Evolutionary conservation across 2,329 filamentous ascomycete genomes (phyloP).

Genomic region (Ascochyta rabiei): DNA sequence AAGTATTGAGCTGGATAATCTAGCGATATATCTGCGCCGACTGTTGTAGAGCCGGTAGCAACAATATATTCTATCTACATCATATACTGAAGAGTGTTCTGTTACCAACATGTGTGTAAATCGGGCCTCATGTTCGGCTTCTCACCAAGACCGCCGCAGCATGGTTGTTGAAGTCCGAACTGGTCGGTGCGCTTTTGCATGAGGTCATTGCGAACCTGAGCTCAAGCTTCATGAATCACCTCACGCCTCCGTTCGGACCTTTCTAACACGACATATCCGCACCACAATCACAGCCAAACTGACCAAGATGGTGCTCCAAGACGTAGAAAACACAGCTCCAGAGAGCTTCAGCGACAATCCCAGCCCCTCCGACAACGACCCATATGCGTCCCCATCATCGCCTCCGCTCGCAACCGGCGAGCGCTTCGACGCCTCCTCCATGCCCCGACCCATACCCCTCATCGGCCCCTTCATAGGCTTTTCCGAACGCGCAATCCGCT

Average conservation of each 20-base stretch:
- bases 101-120: too few relatives aligned
- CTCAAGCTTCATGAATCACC: conserved; percentile 21
- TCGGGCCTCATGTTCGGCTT: background rate
- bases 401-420: conserved; percentile 3
- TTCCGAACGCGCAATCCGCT: conserved; percentile 30
- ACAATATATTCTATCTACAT: conserved; percentile 2
- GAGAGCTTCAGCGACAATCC: conserved; percentile 41
- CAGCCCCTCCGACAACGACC: conserved; percentile 46
- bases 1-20: conserved; percentile 14
- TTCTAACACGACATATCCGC: conserved; percentile 32
- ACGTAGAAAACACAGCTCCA: conserved; percentile 37
- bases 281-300: background rate
- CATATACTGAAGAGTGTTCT: too few relatives aligned
- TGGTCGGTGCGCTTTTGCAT: conserved; percentile 23
- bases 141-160: background rate
- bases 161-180: conserved; percentile 15
- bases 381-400: conserved; percentile 38
- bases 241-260: conserved; percentile 21
- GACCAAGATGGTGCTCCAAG: conserved; percentile 50
- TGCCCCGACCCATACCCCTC: conserved; percentile 47
- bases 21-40: conserved; percentile 8
- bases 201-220: conserved; percentile 32
- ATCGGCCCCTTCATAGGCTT: conserved; percentile 41
- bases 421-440: conserved; percentile 46
- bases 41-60: background rate